phyloP scores from a whole-genome alignment of 371 early-diverging fungal genomes.

The Mucor velutinosus region DNA sequence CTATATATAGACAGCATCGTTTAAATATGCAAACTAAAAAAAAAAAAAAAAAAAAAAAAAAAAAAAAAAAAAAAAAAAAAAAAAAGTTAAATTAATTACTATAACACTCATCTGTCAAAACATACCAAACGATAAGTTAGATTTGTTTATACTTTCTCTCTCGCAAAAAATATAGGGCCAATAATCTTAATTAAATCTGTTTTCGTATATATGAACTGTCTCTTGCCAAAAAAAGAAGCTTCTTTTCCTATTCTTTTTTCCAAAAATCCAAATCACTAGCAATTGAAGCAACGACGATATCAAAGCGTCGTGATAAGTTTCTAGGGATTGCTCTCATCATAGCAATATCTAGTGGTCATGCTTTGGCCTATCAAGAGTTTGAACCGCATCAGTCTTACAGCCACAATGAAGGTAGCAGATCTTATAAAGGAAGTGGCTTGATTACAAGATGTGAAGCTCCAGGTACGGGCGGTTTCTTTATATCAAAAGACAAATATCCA shows the following conservation, averaged over 20 bases:
- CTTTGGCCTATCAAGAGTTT: background rate
- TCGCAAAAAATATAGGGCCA: background rate
- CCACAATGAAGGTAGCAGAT: no score
- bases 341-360: background rate
- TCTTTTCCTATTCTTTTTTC: background rate
- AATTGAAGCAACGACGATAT: background rate
- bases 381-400: background rate
- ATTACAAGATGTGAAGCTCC: no score
- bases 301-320: background rate
- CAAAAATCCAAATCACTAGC: background rate
- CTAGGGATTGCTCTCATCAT: background rate
- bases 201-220: background rate
- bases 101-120: background rate
- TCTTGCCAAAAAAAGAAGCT: no score
- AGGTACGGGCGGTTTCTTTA: no score
- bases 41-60: no score
- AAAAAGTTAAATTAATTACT: no score
- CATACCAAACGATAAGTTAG: background rate
- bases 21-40: background rate
- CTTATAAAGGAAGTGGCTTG: no score
- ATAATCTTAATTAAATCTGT: background rate
- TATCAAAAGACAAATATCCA: no score
- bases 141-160: background rate
- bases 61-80: no score
- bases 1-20: background rate